Evolutionary conservation across 768 basidiomycete species (phyloP).

Genomic region (Lactarius indigo): DNA sequence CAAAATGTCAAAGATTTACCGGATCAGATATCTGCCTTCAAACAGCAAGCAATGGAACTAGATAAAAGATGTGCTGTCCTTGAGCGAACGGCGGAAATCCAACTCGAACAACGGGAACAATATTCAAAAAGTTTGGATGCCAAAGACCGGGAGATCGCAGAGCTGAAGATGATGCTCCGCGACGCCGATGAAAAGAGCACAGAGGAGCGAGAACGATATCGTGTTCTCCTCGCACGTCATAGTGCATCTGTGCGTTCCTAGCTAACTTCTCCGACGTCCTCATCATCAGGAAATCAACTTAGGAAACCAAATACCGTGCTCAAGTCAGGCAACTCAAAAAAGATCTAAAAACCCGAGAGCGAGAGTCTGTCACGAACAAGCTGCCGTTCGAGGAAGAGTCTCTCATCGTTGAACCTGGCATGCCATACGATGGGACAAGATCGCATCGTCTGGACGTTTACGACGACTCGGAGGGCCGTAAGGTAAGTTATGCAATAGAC

Average conservation of each 20-base stretch:
- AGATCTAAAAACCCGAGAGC: conserved; percentile 1
- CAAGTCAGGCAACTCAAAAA: conserved; percentile 17
- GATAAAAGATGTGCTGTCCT: background rate
- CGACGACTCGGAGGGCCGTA: background rate
- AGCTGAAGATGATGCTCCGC: background rate
- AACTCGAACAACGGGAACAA: background rate
- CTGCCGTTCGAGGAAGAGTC: conserved; percentile 9
- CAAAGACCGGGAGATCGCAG: conserved; percentile 1
- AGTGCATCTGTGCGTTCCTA: conserved; percentile 14
- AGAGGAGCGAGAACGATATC: background rate
- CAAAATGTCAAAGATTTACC: background rate
- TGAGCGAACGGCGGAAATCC: background rate
- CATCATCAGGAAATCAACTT: background rate
- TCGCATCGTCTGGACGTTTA: conserved; percentile 17
- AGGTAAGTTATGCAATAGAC: conserved; percentile 6
- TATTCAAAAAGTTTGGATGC: background rate
- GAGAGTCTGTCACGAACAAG: background rate
- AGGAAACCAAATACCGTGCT: conserved; percentile 16
- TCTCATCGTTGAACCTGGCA: conserved; percentile 9
- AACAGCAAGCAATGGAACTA: background rate
- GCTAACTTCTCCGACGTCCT: background rate
- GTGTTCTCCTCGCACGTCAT: conserved; percentile 6
- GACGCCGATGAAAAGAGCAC: background rate
- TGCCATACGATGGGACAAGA: background rate
- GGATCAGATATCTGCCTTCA: background rate